phyloP scores from a whole-genome alignment of 1,284 basidiomycete species.

The Heterobasidion occidentale region DNA sequence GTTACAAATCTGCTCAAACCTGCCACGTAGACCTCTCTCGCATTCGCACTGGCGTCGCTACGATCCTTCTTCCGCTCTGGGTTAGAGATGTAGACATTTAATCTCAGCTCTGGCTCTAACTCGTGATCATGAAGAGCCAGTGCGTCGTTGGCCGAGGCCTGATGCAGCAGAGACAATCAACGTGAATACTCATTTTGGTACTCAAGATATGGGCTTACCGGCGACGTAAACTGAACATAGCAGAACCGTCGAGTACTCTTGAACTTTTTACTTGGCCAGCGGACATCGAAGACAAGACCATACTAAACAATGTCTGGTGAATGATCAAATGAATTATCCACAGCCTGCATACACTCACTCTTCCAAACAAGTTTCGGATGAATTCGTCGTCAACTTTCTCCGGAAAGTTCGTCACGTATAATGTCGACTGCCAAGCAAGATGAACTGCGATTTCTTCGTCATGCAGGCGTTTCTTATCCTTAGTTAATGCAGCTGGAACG shows the following conservation, averaged over 20 bases:
- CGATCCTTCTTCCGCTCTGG: constrained; percentile 84
- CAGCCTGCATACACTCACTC: constrained; percentile 34
- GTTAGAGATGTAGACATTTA: constrained; percentile 87
- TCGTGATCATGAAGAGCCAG: constrained; percentile 74
- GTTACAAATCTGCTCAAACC: constrained; percentile 73
- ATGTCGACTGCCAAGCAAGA: constrained; percentile 88
- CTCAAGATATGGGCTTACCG: constrained; percentile 39
- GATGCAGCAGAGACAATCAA: background rate
- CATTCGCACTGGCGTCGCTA: constrained; percentile 77
- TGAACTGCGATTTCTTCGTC: constrained; percentile 75
- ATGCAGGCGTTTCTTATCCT: constrained; percentile 83
- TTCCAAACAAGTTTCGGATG: constrained; percentile 72
- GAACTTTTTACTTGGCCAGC: constrained; percentile 98
- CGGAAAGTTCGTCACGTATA: constrained; percentile 97
- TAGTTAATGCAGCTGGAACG: constrained; percentile 81
- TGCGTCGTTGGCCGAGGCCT: constrained; percentile 72
- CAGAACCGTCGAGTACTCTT: constrained; percentile 88
- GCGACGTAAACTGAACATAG: constrained; percentile 86
- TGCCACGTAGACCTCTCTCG: constrained; percentile 80
- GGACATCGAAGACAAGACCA: constrained; percentile 87
- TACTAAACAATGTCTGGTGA: constrained; percentile 42
- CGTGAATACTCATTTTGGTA: background rate
- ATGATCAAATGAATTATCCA: background rate
- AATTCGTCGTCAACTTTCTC: constrained; percentile 75
- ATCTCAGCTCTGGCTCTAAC: constrained; percentile 52